A percentile compares a stretch with the other conserved stretches of the same genome.
These are phyloP conservation scores for Trypanosoma boissoni DNA, from an alignment of 208 protist species.

Conservation along the genomic window DNA sequence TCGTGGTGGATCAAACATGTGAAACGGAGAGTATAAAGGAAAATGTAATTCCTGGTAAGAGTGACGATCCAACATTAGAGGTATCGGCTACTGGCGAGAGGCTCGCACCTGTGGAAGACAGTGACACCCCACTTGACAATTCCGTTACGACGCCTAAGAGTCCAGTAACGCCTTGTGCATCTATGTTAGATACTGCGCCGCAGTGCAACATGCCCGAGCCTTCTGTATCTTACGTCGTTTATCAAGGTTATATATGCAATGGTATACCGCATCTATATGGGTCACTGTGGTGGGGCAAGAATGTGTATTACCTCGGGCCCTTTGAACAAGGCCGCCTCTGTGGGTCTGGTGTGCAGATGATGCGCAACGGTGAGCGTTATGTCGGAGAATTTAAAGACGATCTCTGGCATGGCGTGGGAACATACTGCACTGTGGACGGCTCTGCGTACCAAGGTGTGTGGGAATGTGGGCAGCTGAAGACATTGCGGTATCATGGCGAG, in stretches of 20 bases:
- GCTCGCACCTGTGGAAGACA: too few relatives aligned
- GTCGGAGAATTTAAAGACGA: conserved; percentile 56
- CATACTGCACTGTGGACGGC: conserved; percentile 71
- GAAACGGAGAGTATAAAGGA: neutral
- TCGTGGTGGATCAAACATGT: neutral
- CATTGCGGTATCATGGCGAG: conserved; percentile 70
- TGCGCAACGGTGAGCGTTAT: conserved; percentile 68
- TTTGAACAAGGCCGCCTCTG: conserved; percentile 58
- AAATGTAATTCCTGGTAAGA: too few relatives aligned
- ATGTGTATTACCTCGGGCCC: conserved; percentile 57
- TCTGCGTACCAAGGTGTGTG: conserved; percentile 64
- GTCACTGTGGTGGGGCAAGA: conserved; percentile 70
- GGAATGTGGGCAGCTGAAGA: conserved; percentile 31
- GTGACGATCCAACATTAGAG: too few relatives aligned
- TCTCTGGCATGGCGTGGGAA: conserved; percentile 53
- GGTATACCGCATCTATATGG: conserved; percentile 74
- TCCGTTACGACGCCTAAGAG: too few relatives aligned
- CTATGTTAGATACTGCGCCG: too few relatives aligned
- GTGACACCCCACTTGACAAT: too few relatives aligned
- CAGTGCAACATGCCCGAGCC: too few relatives aligned
- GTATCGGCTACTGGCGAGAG: too few relatives aligned
- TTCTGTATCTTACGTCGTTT: conserved; percentile 33
- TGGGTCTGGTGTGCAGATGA: conserved; percentile 62
- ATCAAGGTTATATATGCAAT: conserved; percentile 67
- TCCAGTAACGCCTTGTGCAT: too few relatives aligned